Conservation (phyloP, 441 rosid species). For the Metrosideros polymorpha region DNA sequence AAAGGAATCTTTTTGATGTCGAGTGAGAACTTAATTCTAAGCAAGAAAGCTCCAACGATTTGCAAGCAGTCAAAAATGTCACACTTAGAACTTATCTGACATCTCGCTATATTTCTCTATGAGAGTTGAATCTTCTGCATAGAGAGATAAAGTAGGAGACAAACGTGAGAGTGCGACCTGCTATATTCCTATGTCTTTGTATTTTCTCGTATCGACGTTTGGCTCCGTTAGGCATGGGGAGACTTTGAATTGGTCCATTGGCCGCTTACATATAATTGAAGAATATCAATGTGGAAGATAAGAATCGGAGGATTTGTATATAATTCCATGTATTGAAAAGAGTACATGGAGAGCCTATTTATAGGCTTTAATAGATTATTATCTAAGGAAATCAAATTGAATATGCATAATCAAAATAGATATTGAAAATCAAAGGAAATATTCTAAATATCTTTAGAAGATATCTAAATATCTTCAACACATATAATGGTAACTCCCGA, state of each 20-base stretch:
- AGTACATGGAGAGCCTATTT: too few relatives aligned
- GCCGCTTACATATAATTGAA: background rate
- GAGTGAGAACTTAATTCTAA: background rate
- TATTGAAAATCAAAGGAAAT: too few relatives aligned
- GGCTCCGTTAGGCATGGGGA: background rate
- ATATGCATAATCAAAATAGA: too few relatives aligned
- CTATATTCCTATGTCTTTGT: background rate
- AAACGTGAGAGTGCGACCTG: background rate
- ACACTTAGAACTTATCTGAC: background rate
- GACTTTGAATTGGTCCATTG: background rate
- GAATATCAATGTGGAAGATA: too few relatives aligned
- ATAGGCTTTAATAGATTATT: too few relatives aligned
- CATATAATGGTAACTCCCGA: accelerated
- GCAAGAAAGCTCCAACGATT: background rate
- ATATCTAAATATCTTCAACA: too few relatives aligned
- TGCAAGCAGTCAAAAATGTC: background rate
- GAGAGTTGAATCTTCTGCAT: background rate
- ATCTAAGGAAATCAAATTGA: too few relatives aligned
- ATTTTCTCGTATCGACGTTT: background rate
- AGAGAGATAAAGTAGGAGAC: background rate
- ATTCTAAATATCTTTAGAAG: too few relatives aligned
- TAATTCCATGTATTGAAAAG: too few relatives aligned
- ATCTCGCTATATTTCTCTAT: background rate
- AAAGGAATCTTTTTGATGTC: background rate
- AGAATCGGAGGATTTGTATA: too few relatives aligned